Percentiles rank a stretch among this genome's conserved stretches.
These are phyloP conservation scores for Paraphaeosphaeria sporulosa DNA, from an alignment of 2,329 filamentous ascomycete genomes.

Conservation along the genomic window DNA sequence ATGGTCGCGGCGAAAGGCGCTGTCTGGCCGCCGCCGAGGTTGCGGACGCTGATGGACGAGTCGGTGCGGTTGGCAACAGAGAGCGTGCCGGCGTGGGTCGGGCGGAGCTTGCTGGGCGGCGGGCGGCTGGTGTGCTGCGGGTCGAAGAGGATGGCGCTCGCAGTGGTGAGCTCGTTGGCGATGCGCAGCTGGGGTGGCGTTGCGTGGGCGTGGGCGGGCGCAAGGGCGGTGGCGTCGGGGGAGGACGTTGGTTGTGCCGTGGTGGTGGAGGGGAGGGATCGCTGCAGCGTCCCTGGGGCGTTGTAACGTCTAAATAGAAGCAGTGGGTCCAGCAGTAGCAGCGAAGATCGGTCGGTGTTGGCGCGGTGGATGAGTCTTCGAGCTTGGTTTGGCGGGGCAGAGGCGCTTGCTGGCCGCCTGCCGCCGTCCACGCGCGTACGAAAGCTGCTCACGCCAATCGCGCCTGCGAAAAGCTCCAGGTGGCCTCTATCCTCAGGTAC, in stretches of 20 bases:
- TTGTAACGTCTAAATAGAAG: slow-evolving; percentile 9
- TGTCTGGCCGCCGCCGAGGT: slow-evolving; percentile 54
- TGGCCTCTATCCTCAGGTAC: background rate
- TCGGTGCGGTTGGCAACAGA: slow-evolving; percentile 57
- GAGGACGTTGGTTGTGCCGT: slow-evolving; percentile 21
- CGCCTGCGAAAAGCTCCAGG: no score
- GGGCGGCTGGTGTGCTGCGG: slow-evolving; percentile 56
- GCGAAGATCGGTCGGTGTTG: slow-evolving; percentile 11
- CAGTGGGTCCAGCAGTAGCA: slow-evolving; percentile 1
- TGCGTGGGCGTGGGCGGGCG: slow-evolving; percentile 23
- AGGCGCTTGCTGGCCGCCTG: background rate
- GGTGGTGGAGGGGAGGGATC: slow-evolving; percentile 8
- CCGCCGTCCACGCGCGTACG: no score
- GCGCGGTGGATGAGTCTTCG: slow-evolving; percentile 9
- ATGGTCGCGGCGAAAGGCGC: slow-evolving; percentile 59
- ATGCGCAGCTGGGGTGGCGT: slow-evolving; percentile 51
- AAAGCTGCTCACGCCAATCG: background rate
- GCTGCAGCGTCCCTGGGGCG: slow-evolving; percentile 9
- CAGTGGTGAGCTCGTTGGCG: slow-evolving; percentile 56
- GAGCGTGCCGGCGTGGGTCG: slow-evolving; percentile 59
- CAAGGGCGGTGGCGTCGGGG: slow-evolving; percentile 17
- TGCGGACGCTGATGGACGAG: slow-evolving; percentile 60
- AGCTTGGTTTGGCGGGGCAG: background rate
- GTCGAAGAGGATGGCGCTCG: slow-evolving; percentile 60
- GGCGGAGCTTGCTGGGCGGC: slow-evolving; percentile 54